Evolutionary conservation across 805 yeast genomes (phyloP).

Genomic region (Candida nanaspora): DNA sequence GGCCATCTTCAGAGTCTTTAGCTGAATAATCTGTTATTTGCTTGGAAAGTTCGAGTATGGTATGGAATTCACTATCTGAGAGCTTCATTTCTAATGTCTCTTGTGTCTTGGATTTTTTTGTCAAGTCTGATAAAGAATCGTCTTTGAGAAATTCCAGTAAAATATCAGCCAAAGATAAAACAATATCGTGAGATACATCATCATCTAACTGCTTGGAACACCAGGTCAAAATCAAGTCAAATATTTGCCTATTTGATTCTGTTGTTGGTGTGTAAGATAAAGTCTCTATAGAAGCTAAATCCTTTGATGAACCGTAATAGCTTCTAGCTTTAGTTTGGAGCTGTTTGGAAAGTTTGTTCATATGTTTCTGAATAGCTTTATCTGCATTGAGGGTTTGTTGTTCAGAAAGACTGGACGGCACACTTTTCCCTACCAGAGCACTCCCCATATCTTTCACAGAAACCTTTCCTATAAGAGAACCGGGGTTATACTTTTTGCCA

Average conservation of each 20-base stretch:
- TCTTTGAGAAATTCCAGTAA: conserved; percentile 47
- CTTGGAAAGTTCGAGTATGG: conserved; percentile 35
- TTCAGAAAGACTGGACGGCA: conserved; percentile 10
- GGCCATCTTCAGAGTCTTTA: conserved; percentile 27
- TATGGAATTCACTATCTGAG: conserved; percentile 37
- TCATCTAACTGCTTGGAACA: conserved; percentile 47
- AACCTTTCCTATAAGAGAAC: conserved; percentile 65
- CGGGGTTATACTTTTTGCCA: conserved; percentile 59
- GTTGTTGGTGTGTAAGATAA: conserved; percentile 59
- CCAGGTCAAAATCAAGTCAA: conserved; percentile 55
- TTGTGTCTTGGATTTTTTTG: conserved; percentile 44
- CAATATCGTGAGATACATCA: conserved; percentile 71
- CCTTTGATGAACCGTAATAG: conserved; percentile 21
- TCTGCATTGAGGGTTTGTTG: conserved; percentile 12
- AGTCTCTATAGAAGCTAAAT: conserved; percentile 33
- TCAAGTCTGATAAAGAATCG: conserved; percentile 33
- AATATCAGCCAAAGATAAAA: conserved; percentile 67
- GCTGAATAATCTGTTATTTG: conserved; percentile 43
- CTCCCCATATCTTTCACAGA: conserved; percentile 58
- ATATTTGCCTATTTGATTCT: conserved; percentile 40
- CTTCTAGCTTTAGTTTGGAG: conserved; percentile 6
- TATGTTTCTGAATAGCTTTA: conserved; percentile 5
- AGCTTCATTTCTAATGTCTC: conserved; percentile 33
- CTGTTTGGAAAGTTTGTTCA: too few species aligned
- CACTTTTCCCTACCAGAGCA: conserved; percentile 19